phyloP scores from a whole-genome alignment of 768 basidiomycete species.

The Gymnopilus junonius region DNA sequence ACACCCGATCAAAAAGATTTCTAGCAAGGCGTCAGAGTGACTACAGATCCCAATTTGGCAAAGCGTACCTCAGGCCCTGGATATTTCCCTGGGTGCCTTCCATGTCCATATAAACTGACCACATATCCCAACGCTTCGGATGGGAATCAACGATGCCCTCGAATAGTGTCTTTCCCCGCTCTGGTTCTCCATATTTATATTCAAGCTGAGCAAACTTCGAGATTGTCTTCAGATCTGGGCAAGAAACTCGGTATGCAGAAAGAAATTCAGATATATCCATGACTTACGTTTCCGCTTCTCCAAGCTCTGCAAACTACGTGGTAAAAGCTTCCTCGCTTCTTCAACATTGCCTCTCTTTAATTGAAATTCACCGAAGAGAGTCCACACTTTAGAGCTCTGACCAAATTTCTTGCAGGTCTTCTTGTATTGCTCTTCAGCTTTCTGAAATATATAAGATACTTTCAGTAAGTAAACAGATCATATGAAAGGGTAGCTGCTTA shows the following conservation, averaged over 20 bases:
- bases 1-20: conserved; percentile 84
- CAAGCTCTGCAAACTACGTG: conserved; percentile 86
- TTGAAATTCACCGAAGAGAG: conserved; percentile 83
- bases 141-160: conserved; percentile 97
- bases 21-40: conserved; percentile 39
- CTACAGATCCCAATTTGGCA: neutral
- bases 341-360: conserved; percentile 75
- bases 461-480: neutral
- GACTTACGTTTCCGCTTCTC: conserved; percentile 92
- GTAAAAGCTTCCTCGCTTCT: conserved; percentile 82
- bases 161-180: conserved; percentile 94
- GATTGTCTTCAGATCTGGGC: conserved; percentile 90
- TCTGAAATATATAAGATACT: conserved; percentile 47
- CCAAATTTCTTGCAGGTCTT: conserved; percentile 94
- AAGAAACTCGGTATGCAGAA: neutral
- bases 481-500: conserved; percentile 33
- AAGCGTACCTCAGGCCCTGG: conserved; percentile 69
- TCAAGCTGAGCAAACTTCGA: conserved; percentile 95
- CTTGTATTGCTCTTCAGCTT: conserved; percentile 92
- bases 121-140: conserved; percentile 93
- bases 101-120: conserved; percentile 98
- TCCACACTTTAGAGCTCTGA: conserved; percentile 93
- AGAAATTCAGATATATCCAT: neutral
- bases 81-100: conserved; percentile 83
- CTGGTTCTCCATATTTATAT: conserved; percentile 92